Conservation (phyloP, 2,329 filamentous ascomycete species). For the Salinomyces thailandicus region DNA sequence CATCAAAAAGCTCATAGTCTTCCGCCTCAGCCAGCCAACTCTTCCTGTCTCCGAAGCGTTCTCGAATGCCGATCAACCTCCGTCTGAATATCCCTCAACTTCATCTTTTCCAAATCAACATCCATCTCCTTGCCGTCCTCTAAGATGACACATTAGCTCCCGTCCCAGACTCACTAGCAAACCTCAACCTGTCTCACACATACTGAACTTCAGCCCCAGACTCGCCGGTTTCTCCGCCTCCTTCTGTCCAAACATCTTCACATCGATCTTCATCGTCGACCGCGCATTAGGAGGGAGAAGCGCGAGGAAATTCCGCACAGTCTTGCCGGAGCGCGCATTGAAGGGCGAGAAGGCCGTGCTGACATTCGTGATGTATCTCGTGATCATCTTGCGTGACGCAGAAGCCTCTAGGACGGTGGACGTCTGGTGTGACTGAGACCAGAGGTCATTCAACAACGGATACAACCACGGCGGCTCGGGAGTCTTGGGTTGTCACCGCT, state of each 20-base stretch:
- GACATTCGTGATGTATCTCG: conserved; percentile 75
- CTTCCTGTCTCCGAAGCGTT: conserved; percentile 68
- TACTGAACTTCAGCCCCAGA: conserved; percentile 79
- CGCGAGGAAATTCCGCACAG: conserved; percentile 79
- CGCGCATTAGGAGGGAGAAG: conserved; percentile 72
- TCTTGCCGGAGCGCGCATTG: conserved; percentile 58
- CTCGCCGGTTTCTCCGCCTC: conserved; percentile 56
- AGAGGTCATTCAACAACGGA: no score
- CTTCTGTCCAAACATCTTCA: conserved; percentile 59
- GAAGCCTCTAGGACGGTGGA: no score
- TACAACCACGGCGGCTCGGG: no score
- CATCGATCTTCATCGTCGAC: conserved; percentile 62
- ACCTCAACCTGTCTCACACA: conserved; percentile 13
- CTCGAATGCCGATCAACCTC: conserved; percentile 87
- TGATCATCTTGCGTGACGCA: conserved; percentile 71
- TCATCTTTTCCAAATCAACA: conserved; percentile 68
- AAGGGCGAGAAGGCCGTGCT: conserved; percentile 89
- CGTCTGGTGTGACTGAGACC: no score
- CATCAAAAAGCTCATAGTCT: no score
- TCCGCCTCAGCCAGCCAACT: conserved; percentile 51
- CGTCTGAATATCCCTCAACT: conserved; percentile 75
- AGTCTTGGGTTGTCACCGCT: no score
- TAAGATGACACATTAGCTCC: no score
- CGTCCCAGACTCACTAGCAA: background rate
- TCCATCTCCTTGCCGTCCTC: conserved; percentile 89